Evolutionary conservation across 345 rosid genomes (phyloP), one percentile per base, ranked within the genome.

Genomic region (Linum usitatissimum): DNA sequence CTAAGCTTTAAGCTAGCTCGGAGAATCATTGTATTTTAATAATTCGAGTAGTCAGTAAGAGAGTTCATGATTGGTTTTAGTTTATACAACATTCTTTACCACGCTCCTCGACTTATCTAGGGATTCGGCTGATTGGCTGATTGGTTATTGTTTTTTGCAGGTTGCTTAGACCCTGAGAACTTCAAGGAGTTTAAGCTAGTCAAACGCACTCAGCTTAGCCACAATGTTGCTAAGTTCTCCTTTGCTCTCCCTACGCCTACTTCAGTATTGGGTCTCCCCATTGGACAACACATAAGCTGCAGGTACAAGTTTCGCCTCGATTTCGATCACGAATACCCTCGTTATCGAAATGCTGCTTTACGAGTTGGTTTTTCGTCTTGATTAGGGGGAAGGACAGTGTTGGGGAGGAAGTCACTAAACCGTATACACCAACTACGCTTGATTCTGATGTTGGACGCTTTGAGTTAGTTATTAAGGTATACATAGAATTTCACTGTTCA

Each of bases 261-360:
- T 60, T 80, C 95, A 55, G 89, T 81, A 20, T 78, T 92, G 81
- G 95, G 96, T 66, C 96, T 92, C 68, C 98, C 98, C 9, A 92
- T 92, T 74, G 98, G 98, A 66, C 96, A 92, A 56, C 97, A 92
- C 64, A 84, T 92, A 66, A 89, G 97, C 73, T 92, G 98, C 96
- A 89, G 84, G 98, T 92, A 23, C 28, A 23, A 23, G 28, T 23
- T 23, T 23, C 2, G 28, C 28, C 28, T 23, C 28, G 28, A 23
- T 23, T 23, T 23, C 2, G 28, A 23, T 23, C 28, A 23, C 28
- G 2, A 23, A 23, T 23, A 23, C 57, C 12, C 57, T 20, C 21
- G 18, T 53, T 53, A 20, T 3, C 18, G 57, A 17, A 53, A 20
- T 57, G 17, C 21, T 3, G 14, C 2, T 12, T 19, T 57, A 9